A percentile compares a stretch with the other conserved stretches of the same genome.
These are phyloP conservation scores for Curvularia hawaiiensis DNA, from an alignment of 2,329 filamentous ascomycete species.

Conservation along the genomic window DNA sequence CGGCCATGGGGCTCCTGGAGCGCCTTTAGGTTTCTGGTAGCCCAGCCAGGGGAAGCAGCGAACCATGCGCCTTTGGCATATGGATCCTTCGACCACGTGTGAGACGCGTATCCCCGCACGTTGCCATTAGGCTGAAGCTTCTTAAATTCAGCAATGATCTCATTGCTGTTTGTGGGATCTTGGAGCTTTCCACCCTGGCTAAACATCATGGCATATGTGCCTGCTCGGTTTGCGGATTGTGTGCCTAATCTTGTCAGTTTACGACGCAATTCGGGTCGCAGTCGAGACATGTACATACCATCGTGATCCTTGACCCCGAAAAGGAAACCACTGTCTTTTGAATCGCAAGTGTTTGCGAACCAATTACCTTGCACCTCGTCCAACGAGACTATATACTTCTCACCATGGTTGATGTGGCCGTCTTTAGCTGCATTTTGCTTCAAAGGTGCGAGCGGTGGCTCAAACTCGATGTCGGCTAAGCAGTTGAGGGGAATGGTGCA, in stretches of 20 bases:
- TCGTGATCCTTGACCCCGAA: conserved; percentile 1
- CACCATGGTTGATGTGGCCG: background rate
- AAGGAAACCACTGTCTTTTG: background rate
- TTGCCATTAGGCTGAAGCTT: background rate
- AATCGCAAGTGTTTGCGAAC: background rate
- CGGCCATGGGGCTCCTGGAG: conserved; percentile 1
- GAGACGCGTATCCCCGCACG: background rate
- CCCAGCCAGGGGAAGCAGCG: background rate
- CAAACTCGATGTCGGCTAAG: background rate
- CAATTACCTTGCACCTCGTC: background rate
- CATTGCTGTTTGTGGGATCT: background rate
- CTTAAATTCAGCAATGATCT: background rate
- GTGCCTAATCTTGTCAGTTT: background rate
- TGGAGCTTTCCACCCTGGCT: background rate
- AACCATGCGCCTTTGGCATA: conserved; percentile 2
- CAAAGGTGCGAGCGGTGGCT: background rate
- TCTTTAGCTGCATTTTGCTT: conserved; percentile 2
- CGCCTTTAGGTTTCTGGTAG: background rate
- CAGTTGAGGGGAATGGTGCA: background rate
- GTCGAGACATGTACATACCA: background rate
- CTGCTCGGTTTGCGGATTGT: background rate
- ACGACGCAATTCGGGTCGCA: background rate
- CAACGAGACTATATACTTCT: background rate
- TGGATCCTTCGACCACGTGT: background rate
- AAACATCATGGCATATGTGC: background rate